These are phyloP conservation scores for Atalantia buxifolia DNA, from an alignment of 345 rosid genomes.

Conservation along the genomic window DNA sequence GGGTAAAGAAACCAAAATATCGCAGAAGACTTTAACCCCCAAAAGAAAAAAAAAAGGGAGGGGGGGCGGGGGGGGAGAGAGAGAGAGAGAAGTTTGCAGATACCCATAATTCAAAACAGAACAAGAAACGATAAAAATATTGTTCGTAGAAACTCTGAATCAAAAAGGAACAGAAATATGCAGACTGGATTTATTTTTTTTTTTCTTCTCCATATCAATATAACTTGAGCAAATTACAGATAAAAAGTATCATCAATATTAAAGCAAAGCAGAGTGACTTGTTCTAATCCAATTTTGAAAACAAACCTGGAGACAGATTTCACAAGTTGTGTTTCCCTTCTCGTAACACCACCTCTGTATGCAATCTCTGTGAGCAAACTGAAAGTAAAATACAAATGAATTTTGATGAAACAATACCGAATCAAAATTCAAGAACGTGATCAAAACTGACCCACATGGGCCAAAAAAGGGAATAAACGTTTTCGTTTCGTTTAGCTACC, in stretches of 20 bases:
- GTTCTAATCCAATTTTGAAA: not conserved
- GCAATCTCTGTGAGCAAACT: slow-evolving; percentile 89
- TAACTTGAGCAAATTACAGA: not conserved
- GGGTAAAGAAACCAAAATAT: not conserved
- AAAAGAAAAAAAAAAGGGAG: not conserved
- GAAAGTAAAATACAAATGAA: slow-evolving; percentile 9
- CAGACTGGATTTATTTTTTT: not conserved
- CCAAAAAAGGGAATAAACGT: too few relatives aligned
- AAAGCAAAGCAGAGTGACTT: not conserved
- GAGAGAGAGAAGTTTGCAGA: slow-evolving; percentile 4
- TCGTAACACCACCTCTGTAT: slow-evolving; percentile 99
- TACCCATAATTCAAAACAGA: not conserved
- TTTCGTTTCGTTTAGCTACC: slow-evolving; percentile 29
- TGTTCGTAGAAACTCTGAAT: not conserved
- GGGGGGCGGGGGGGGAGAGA: too few relatives aligned
- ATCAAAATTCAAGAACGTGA: not conserved
- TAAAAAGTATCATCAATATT: not conserved
- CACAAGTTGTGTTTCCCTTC: slow-evolving; percentile 92
- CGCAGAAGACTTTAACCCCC: not conserved
- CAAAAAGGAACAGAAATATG: not conserved
- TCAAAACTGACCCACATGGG: not conserved
- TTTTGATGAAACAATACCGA: not conserved
- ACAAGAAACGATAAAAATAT: not conserved
- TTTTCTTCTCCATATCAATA: not conserved
- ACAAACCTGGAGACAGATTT: slow-evolving; percentile 89